A percentile compares a stretch with the other conserved stretches of the same genome.
Evolutionary conservation across 1,139 yeast genomes (phyloP).

Genomic region (Suhomyces wounanorum): DNA sequence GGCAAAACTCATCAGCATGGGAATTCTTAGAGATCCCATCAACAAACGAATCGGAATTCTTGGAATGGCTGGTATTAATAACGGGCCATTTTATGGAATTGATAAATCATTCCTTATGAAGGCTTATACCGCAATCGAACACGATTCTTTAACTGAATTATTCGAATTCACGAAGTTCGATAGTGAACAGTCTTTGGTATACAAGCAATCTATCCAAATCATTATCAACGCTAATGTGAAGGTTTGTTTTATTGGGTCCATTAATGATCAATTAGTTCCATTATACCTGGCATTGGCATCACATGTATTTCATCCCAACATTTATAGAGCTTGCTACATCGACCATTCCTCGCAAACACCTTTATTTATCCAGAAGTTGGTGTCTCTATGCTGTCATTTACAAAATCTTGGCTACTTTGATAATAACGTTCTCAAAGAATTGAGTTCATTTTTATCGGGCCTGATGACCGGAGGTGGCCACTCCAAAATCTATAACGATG

Average conservation of each 20-base stretch:
- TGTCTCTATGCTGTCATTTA: constrained; percentile 50
- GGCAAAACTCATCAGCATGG: constrained; percentile 70
- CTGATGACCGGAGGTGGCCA: constrained; percentile 95
- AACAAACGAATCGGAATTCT: constrained; percentile 66
- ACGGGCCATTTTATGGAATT: constrained; percentile 90
- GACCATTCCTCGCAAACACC: constrained; percentile 62
- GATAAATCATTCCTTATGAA: constrained; percentile 82
- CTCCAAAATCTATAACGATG: constrained; percentile 83
- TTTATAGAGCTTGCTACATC: constrained; percentile 84
- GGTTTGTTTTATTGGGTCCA: constrained; percentile 78
- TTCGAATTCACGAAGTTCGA: constrained; percentile 83
- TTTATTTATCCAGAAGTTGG: constrained; percentile 46
- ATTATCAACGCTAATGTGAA: constrained; percentile 73
- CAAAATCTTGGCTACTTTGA: constrained; percentile 70
- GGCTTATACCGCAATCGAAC: constrained; percentile 89
- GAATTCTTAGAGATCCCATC: constrained; percentile 54
- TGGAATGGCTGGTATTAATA: constrained; percentile 94
- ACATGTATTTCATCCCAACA: constrained; percentile 85
- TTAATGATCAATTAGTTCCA: constrained; percentile 92
- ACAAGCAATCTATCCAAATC: constrained; percentile 65
- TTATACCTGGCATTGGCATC: constrained; percentile 83
- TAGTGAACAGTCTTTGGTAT: constrained; percentile 69
- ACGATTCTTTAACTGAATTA: constrained; percentile 78
- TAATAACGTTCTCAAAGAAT: constrained; percentile 76
- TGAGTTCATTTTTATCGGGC: constrained; percentile 82